A percentile compares a stretch with the other conserved stretches of the same genome.
Conservation (phyloP, 169 alveolate genomes). For the Cryptosporidium viatorum region DNA sequence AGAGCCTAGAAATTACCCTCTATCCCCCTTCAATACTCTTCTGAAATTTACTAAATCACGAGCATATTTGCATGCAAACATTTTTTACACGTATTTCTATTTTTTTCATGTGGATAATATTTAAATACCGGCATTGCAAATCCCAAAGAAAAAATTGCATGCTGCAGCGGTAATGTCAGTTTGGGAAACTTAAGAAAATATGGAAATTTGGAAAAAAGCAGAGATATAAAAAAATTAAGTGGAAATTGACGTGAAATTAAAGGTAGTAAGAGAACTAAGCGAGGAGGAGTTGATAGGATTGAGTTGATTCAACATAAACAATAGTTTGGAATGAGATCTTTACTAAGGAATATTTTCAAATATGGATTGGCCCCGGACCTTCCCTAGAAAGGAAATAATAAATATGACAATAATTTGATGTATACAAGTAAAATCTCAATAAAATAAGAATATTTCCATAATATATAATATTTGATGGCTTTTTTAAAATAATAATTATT, state of each 20-base stretch:
- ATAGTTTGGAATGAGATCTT: neutral
- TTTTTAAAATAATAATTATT: neutral
- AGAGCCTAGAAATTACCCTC: neutral
- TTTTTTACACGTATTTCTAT: neutral
- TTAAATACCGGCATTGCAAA: neutral
- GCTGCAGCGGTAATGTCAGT: neutral
- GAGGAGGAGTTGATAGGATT: neutral
- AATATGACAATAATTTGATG: neutral
- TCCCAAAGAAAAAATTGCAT: neutral
- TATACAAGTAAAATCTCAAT: neutral
- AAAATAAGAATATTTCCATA: neutral
- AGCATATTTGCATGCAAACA: neutral
- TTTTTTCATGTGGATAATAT: neutral
- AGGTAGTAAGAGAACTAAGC: neutral
- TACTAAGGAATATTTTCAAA: neutral
- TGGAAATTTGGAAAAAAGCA: neutral
- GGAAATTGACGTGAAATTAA: neutral
- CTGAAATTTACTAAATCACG: neutral
- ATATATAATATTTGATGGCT: neutral
- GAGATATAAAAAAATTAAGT: neutral
- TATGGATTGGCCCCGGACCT: neutral
- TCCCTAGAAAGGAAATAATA: neutral
- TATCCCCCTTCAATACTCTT: neutral
- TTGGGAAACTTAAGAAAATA: neutral
- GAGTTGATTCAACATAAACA: neutral